Percentiles rank a stretch among this genome's conserved stretches.
These are phyloP conservation scores for Micractinium conductrix DNA, from an alignment of 139 green algal species.

Conservation along the genomic window DNA sequence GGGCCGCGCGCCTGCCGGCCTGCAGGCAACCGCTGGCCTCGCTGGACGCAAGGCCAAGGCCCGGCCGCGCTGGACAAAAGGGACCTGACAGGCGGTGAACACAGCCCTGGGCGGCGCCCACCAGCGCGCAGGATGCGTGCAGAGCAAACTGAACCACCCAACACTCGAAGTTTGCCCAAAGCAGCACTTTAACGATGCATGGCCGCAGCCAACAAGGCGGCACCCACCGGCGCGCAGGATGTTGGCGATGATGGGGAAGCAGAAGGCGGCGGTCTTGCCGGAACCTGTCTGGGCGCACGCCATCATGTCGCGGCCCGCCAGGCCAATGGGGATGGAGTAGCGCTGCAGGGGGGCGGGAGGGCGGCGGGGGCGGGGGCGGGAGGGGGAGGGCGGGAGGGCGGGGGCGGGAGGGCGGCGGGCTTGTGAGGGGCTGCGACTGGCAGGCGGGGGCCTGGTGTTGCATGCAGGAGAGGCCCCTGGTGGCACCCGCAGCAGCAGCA, in stretches of 20 bases:
- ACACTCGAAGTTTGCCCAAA: too few species aligned
- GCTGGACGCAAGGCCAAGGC: too few species aligned
- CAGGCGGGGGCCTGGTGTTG: too few species aligned
- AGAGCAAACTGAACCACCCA: background rate
- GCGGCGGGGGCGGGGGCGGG: background rate
- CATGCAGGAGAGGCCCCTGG: too few species aligned
- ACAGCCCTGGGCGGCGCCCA: too few species aligned
- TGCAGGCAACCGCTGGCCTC: too few species aligned
- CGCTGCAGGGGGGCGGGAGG: conserved; percentile 73
- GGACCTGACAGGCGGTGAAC: too few species aligned
- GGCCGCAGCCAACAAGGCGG: too few species aligned
- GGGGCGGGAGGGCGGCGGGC: background rate
- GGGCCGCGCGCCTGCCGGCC: background rate
- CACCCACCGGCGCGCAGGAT: conserved; percentile 70
- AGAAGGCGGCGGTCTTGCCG: conserved; percentile 99
- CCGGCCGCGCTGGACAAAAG: too few species aligned
- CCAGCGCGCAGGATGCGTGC: background rate
- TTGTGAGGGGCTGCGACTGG: background rate
- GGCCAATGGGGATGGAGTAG: conserved; percentile 96
- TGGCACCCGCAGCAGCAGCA: background rate
- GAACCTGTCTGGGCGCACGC: conserved; percentile 96
- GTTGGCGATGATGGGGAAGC: conserved; percentile 97
- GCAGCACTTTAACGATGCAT: background rate
- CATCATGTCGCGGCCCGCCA: conserved; percentile 96
- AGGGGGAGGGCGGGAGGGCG: background rate